Evolutionary conservation across 2,329 filamentous ascomycete genomes (phyloP).

Genomic region (Gaeumannomyces tritici): DNA sequence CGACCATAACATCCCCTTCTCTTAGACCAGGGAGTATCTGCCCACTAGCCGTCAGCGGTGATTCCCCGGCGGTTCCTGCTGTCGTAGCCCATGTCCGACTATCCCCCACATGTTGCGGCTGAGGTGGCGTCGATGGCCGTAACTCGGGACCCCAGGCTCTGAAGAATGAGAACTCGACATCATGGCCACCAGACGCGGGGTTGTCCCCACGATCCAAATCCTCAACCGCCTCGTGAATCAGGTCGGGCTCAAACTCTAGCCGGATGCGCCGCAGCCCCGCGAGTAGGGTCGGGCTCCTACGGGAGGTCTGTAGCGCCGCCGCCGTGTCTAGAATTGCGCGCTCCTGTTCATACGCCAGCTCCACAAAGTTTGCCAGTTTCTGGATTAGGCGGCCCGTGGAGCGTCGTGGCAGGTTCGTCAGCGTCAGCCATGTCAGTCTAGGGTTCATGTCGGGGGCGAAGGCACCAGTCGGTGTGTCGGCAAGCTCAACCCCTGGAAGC

Average conservation of each 20-base stretch:
- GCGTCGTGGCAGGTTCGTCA: slow-evolving; percentile 44
- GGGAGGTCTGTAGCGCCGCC: slow-evolving; percentile 11
- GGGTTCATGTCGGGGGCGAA: slow-evolving; percentile 49
- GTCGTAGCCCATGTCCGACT: background rate
- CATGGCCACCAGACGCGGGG: background rate
- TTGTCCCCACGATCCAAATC: background rate
- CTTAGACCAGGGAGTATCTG: background rate
- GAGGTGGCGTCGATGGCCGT: background rate
- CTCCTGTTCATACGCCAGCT: slow-evolving; percentile 38
- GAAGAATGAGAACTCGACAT: background rate
- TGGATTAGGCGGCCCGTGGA: slow-evolving; percentile 39
- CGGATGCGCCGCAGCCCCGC: slow-evolving; percentile 42
- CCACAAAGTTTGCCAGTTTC: slow-evolving; percentile 38
- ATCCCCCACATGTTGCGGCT: background rate
- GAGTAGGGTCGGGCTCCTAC: slow-evolving; percentile 32
- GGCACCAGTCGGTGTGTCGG: slow-evolving; percentile 29
- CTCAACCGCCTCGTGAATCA: slow-evolving; percentile 20
- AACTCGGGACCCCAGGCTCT: background rate
- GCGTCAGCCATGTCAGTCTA: slow-evolving; percentile 38
- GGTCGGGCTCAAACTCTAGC: slow-evolving; percentile 42
- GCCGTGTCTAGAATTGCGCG: slow-evolving; percentile 24
- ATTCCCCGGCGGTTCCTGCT: too few relatives aligned
- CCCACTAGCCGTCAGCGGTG: too few relatives aligned
- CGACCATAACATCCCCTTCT: background rate
- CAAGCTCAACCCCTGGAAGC: slow-evolving; percentile 29